Conservation (phyloP, 805 yeast genomes). For the Candida verbasci region DNA sequence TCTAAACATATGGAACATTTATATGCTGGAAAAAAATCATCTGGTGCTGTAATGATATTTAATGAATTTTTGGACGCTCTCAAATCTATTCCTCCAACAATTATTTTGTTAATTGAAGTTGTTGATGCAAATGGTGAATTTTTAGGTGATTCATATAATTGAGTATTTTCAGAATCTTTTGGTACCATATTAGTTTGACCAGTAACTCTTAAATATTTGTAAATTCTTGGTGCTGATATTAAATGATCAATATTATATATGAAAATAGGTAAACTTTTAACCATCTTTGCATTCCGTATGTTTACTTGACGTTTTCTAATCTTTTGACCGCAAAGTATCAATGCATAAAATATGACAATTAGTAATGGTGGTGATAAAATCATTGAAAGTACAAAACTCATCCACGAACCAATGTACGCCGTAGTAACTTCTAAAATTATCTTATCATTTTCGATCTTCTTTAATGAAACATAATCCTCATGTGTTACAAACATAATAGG, state of each 20-base stretch:
- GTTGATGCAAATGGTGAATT: slow-evolving; percentile 14
- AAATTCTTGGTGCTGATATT: slow-evolving; percentile 20
- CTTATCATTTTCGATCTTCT: slow-evolving; percentile 6
- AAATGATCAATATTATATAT: slow-evolving; percentile 33
- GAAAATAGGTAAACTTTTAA: slow-evolving; percentile 34
- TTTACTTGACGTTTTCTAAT: slow-evolving; percentile 22
- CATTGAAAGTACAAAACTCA: slow-evolving; percentile 37
- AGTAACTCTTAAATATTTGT: slow-evolving; percentile 28
- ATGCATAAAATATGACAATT: slow-evolving; percentile 29
- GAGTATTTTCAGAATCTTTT: slow-evolving; percentile 6
- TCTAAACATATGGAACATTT: slow-evolving; percentile 62
- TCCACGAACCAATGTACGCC: slow-evolving; percentile 33
- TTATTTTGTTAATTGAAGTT: slow-evolving; percentile 30
- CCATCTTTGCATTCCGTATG: slow-evolving; percentile 26
- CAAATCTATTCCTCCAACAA: slow-evolving; percentile 39
- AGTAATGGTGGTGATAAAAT: slow-evolving; percentile 39
- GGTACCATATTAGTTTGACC: slow-evolving; percentile 18
- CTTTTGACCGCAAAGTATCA: slow-evolving; percentile 26
- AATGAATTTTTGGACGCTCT: slow-evolving; percentile 14
- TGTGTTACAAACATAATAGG: slow-evolving; percentile 52
- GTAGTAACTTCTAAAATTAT: slow-evolving; percentile 21
- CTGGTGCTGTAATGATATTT: slow-evolving; percentile 22
- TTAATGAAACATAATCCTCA: slow-evolving; percentile 32
- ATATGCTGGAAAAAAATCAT: slow-evolving; percentile 38
- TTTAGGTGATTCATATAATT: slow-evolving; percentile 10